Conservation (phyloP, 495 filamentous ascomycete genomes). For the Terfezia claveryi region DNA sequence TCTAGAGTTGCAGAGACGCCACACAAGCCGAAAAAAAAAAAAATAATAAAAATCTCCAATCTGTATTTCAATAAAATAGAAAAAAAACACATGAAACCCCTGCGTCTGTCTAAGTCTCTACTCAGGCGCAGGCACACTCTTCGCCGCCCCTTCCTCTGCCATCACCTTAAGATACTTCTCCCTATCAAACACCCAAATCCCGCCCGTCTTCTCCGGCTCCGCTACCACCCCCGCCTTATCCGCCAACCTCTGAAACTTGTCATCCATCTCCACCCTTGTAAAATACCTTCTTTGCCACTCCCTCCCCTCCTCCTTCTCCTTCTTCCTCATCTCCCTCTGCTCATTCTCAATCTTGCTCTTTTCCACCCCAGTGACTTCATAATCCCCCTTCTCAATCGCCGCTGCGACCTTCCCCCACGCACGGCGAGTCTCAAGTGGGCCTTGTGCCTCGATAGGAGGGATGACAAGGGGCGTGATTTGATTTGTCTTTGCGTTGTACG, state of each 20-base stretch:
- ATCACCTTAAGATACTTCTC: conserved; percentile 34
- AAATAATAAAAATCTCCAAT: neutral
- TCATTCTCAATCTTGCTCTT: conserved; percentile 82
- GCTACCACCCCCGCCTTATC: conserved; percentile 33
- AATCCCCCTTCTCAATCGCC: conserved; percentile 57
- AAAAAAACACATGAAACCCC: neutral
- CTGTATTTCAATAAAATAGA: neutral
- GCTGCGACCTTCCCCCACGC: conserved; percentile 73
- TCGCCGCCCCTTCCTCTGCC: conserved; percentile 5
- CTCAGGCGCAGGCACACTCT: neutral
- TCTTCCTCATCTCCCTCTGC: conserved; percentile 64
- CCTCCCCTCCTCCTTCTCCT: conserved; percentile 52
- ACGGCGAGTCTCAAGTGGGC: conserved; percentile 64
- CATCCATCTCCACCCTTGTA: conserved; percentile 29
- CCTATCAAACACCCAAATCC: conserved; percentile 67
- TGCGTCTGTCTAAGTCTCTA: neutral
- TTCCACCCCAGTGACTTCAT: conserved; percentile 53
- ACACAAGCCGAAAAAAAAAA: neutral
- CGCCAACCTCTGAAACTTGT: conserved; percentile 36
- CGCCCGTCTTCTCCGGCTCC: conserved; percentile 68
- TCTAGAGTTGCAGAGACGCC: neutral
- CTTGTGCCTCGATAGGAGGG: conserved; percentile 57
- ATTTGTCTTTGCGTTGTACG: conserved; percentile 39
- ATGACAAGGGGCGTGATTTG: conserved; percentile 48
- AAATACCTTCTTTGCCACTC: conserved; percentile 83